A percentile compares a stretch with the other conserved stretches of the same genome.
Conservation (phyloP, 225 moss, liverwort and hornwort genomes). For the Lunularia cruciata region DNA sequence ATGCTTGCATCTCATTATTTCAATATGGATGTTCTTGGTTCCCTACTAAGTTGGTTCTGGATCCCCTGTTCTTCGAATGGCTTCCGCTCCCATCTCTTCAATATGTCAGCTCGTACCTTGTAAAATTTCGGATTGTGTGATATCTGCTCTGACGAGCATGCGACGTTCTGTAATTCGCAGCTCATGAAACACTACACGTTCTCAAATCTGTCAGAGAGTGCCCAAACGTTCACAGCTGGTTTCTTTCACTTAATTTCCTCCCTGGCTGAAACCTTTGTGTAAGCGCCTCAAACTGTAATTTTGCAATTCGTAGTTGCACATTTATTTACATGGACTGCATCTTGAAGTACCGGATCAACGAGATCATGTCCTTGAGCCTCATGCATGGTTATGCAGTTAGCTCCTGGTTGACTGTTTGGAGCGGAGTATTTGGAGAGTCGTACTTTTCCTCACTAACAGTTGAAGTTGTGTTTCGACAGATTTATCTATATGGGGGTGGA, state of each 20-base stretch:
- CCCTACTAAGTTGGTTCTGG: no score
- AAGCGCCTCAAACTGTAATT: conserved; percentile 11
- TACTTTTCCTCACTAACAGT: neutral
- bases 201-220: conserved; percentile 90
- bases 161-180: conserved; percentile 38
- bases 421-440: neutral
- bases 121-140: no score
- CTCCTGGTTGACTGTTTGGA: neutral
- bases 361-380: no score
- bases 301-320: neutral
- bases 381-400: no score
- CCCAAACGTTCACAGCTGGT: conserved; percentile 81
- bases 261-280: conserved; percentile 97
- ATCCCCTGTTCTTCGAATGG: no score
- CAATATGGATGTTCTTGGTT: no score
- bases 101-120: no score
- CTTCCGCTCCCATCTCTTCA: no score
- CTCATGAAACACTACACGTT: conserved; percentile 98
- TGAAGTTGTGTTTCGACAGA: conserved; percentile 39
- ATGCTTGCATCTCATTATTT: no score
- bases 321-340: neutral
- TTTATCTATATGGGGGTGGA: conserved; percentile 99
- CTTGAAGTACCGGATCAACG: no score
- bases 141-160: no score
- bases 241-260: conserved; percentile 98